phyloP scores from a whole-genome alignment of 805 yeast genomes.

The Komagataella populi region DNA sequence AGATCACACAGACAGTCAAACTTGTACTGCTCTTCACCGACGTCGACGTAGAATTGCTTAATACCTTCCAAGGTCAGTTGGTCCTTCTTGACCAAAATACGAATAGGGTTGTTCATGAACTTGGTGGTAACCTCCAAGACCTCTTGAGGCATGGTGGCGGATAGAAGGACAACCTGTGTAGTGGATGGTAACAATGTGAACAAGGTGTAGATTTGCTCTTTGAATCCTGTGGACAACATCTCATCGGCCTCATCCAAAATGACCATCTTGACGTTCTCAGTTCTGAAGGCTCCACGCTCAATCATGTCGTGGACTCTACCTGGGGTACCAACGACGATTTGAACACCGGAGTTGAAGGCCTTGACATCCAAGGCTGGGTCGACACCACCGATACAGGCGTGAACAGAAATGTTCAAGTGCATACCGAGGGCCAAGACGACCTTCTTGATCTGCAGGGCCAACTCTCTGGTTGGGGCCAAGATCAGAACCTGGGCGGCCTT shows the following conservation, averaged over 20 bases:
- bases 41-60: constrained; percentile 81
- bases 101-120: constrained; percentile 88
- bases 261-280: constrained; percentile 74
- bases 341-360: constrained; percentile 63
- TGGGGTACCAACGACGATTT: constrained; percentile 93
- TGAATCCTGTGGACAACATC: constrained; percentile 83
- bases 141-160: constrained; percentile 89
- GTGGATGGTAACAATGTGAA: constrained; percentile 73
- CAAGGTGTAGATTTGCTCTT: constrained; percentile 88
- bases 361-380: constrained; percentile 71
- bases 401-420: constrained; percentile 74
- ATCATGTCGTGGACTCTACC: constrained; percentile 91
- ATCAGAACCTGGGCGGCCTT: constrained; percentile 81
- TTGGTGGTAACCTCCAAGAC: constrained; percentile 86
- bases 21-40: constrained; percentile 88
- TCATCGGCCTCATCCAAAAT: constrained; percentile 97
- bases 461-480: constrained; percentile 91
- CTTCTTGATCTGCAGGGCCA: constrained; percentile 85
- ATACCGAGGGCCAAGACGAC: constrained; percentile 81
- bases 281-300: constrained; percentile 61
- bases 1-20: constrained; percentile 89
- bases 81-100: constrained; percentile 88
- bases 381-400: constrained; percentile 93
- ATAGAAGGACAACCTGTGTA: constrained; percentile 85
- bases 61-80: constrained; percentile 91